Base-by-base conservation (phyloP, 148 eudicot species). In the Tetragonia tetragonoides region DNA sequence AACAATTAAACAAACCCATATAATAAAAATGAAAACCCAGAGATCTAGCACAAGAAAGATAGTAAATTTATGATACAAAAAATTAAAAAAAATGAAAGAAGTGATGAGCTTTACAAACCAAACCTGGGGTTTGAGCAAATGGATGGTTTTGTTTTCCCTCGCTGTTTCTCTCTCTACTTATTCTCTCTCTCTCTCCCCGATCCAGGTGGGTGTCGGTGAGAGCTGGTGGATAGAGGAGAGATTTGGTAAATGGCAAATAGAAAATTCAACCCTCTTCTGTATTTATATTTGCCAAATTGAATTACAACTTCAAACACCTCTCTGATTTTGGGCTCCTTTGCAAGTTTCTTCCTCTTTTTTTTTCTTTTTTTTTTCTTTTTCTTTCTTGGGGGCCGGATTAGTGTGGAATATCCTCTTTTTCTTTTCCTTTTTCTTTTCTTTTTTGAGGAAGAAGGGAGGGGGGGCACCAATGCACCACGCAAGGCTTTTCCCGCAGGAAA, bases 41-140 rank as follows among this genome's bases (percentile, higher is more conserved):
- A 79, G 75, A 78, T 78, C 75, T 47, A 61, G 40, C 42, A 73
- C 7, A 44, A 14, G 41, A 63, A 62, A 74, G 51, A n/a, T 20
- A 28, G 37, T 38, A 54, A 20, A 28, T 9, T 7, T 0, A 53
- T 14, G 51, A 39, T 23, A 0, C 23, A 0, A 28, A 63, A 51
- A 21, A n/a, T n/a, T n/a, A n/a, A n/a, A 5, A 21, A 21, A 34
- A 73, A 18, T 72, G 44, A 49, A 70, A n/a, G n/a, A 60, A 60
- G 64, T 60, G 20, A 60, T 41, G 53, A 72, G 37, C 64, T 51
- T 49, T 6, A 17, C 8, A 74, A 38, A 74, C 77, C 67, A 60
- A 64, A 62, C 6, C 23, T 28, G 4, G 20, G 42, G 7, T 14
- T 49, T 49, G 11, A 46, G 6, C 1, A 10, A 42, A 51, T 61